Evolutionary conservation across 1,284 basidiomycete species (phyloP).

Genomic region (Moesziomyces sp.): DNA sequence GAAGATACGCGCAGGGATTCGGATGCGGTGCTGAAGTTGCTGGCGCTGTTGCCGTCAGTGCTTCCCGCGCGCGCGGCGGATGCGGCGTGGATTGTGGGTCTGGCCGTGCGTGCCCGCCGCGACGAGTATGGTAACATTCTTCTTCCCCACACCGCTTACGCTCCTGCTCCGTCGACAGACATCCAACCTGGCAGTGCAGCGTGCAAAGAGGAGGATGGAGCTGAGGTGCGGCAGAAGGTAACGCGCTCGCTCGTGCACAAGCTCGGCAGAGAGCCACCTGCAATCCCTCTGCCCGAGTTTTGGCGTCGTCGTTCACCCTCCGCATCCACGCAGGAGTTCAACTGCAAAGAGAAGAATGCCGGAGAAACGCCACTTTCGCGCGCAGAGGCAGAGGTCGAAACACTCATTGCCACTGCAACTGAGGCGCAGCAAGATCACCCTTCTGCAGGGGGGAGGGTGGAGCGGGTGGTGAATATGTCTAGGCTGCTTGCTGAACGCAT

Average conservation of each 20-base stretch:
- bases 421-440: neutral
- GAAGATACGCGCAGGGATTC: constrained; percentile 23
- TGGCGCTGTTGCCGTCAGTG: constrained; percentile 28
- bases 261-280: constrained; percentile 19
- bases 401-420: neutral
- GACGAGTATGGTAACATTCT: constrained; percentile 36
- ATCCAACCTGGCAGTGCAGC: too few relatives aligned
- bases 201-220: neutral
- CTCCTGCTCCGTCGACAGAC: too few relatives aligned
- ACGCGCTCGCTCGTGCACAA: constrained; percentile 22
- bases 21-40: constrained; percentile 19
- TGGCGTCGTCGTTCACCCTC: constrained; percentile 10
- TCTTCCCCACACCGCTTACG: constrained; percentile 18
- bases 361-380: too few relatives aligned
- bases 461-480: constrained; percentile 18
- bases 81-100: constrained; percentile 14
- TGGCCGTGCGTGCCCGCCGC: constrained; percentile 21
- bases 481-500: constrained; percentile 29
- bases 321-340: neutral
- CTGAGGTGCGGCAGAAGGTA: constrained; percentile 8
- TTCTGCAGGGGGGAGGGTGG: neutral
- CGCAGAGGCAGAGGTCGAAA: constrained; percentile 5
- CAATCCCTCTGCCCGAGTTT: constrained; percentile 27
- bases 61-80: constrained; percentile 11
- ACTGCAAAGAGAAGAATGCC: neutral